Evolutionary conservation across 78 protist species (phyloP), one percentile per base, ranked within the genome.

Genomic region (Blattamonas nauphoetae): DNA sequence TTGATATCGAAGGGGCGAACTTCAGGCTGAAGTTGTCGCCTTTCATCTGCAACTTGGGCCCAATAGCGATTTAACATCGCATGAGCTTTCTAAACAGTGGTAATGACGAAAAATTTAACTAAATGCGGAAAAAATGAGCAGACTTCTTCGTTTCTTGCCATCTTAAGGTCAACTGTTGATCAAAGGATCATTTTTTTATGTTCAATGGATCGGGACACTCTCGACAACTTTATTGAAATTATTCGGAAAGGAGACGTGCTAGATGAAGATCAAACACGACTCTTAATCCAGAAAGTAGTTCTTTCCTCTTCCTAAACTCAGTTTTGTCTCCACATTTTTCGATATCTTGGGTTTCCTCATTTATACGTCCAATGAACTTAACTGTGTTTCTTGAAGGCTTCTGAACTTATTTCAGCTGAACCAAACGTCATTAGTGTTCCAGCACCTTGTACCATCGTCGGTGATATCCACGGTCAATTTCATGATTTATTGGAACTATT

Each of bases 401-500:
- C 83, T 36, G 85, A 81, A 5, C 1, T 81, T 42, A 2, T 81
- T 2, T 1, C 45, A 41, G 21, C 4, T 2, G 85, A 81, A 1
- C 41, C 1, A 36, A 81, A 81, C 85, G 3, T 81, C 3, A 2
- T 81, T 41, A 1, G 1, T 38, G 85, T 81, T 35, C 2, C 45
- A 41, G 85, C 85, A 1, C 85, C 85, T 4, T 2, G 45, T 2
- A 36, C 85, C 4, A 44, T 85, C 34, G 2, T 2, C 43, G 87
- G 81, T 4, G 87, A 85, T 2, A 85, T 88, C 83, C 81, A 41
- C n/a, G 83, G 85, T 3, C 99, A 97, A 89, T 95, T 94, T 87
- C 93, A 94, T 89, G 99, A 97, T 33, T 91, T 97, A 35, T 81
- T 95, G 84, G 97, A 96, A 86, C 90, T 97, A 41, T 97, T 97